Conservation (phyloP, 192 early-diverging fungal genomes). For the Coemansia sp. region DNA sequence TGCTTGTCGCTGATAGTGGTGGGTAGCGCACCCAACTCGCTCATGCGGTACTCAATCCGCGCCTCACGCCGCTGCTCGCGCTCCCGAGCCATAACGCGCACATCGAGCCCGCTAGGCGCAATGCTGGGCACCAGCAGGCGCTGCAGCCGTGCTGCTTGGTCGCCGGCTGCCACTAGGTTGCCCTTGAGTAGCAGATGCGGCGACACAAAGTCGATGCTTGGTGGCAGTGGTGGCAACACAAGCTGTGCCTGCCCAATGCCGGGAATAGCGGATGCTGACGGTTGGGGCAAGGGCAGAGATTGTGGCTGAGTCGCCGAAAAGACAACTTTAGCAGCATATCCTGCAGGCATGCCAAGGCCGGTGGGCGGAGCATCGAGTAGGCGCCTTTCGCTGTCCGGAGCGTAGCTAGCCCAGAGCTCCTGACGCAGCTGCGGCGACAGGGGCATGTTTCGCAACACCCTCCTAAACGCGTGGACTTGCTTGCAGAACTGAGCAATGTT, state of each 20-base stretch:
- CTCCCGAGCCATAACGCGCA: conserved; percentile 70
- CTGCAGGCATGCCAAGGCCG: conserved; percentile 45
- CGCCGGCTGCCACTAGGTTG: conserved; percentile 49
- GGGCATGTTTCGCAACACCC: conserved; percentile 75
- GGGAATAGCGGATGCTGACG: background rate
- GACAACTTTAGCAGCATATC: conserved; percentile 60
- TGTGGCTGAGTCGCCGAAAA: conserved; percentile 21
- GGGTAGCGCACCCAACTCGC: conserved; percentile 70
- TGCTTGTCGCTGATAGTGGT: conserved; percentile 63
- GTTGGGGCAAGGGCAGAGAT: background rate
- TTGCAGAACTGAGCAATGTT: conserved; percentile 70
- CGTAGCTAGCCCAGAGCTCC: conserved; percentile 59
- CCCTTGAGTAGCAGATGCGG: conserved; percentile 62
- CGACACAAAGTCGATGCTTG: conserved; percentile 39
- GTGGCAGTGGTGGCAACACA: conserved; percentile 38
- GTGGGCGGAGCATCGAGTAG: conserved; percentile 37
- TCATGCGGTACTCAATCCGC: conserved; percentile 74
- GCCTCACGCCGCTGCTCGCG: conserved; percentile 70
- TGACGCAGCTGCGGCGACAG: conserved; percentile 70
- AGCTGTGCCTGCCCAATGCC: conserved; percentile 26
- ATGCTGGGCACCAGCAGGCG: conserved; percentile 72
- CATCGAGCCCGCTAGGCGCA: conserved; percentile 77
- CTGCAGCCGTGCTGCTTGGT: conserved; percentile 57
- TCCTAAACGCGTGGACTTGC: conserved; percentile 85
- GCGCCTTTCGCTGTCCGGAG: conserved; percentile 41